A percentile compares a stretch with the other conserved stretches of the same genome.
Evolutionary conservation across 352 stramenopile species (phyloP).

Genomic region (Pythium periplocum): DNA sequence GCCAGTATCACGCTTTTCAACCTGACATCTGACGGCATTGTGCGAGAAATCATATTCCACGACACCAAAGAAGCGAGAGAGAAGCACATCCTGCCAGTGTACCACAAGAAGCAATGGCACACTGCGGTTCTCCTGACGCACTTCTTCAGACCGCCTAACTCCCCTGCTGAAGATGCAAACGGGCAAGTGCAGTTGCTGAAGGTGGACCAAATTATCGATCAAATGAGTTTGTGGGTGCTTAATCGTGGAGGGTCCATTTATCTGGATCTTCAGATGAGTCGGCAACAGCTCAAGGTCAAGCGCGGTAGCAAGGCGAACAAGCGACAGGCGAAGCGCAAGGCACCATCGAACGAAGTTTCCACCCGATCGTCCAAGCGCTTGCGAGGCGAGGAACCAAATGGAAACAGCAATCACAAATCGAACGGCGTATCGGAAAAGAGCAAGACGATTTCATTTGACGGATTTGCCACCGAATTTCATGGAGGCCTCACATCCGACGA

Average conservation of each 20-base stretch:
- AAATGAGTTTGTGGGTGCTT: conserved; percentile 84
- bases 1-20: conserved; percentile 83
- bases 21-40: conserved; percentile 80
- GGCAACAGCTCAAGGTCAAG: conserved; percentile 80
- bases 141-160: conserved; percentile 72
- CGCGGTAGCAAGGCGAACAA: conserved; percentile 38
- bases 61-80: conserved; percentile 83
- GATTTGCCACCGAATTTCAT: conserved; percentile 26
- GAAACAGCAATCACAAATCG: conserved; percentile 2
- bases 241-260: conserved; percentile 84
- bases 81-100: conserved; percentile 78
- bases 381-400: conserved; percentile 6
- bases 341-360: conserved; percentile 16
- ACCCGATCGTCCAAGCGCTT: conserved; percentile 34
- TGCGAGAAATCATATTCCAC: conserved; percentile 83
- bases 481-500: conserved; percentile 39
- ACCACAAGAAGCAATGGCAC: conserved; percentile 86
- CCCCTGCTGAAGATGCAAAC: conserved; percentile 60
- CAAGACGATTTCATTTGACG: conserved; percentile 6
- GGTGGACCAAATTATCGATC: conserved; percentile 84
- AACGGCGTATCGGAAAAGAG: conserved; percentile 13
- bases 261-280: conserved; percentile 83
- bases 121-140: conserved; percentile 80
- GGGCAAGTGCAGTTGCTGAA: conserved; percentile 82
- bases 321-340: conserved; percentile 36